A percentile compares a stretch with the other conserved stretches of the same genome.
phyloP scores from a whole-genome alignment of 1,139 yeast genomes.

The Suhomyces maxii region DNA sequence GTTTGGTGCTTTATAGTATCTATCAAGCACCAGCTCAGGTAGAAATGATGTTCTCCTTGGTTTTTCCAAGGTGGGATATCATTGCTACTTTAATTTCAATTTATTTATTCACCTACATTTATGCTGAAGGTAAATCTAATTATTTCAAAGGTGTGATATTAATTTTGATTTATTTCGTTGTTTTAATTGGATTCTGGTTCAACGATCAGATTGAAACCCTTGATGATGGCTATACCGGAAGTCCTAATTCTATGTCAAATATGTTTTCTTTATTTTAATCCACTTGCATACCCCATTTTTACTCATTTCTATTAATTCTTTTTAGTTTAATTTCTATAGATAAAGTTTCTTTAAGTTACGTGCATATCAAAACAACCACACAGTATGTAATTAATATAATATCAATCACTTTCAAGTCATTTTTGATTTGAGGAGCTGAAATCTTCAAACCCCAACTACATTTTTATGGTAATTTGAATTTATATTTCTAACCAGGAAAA shows the following conservation, averaged over 20 bases:
- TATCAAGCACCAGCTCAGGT: constrained; percentile 37
- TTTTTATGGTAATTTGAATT: no score
- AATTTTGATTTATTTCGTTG: constrained; percentile 74
- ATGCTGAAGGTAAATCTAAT: constrained; percentile 95
- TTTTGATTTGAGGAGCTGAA: no score
- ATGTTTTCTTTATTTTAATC: neutral
- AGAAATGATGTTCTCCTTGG: constrained; percentile 69
- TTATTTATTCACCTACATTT: constrained; percentile 85
- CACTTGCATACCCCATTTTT: neutral
- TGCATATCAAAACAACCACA: no score
- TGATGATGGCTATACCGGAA: constrained; percentile 30
- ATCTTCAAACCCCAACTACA: no score
- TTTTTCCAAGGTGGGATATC: constrained; percentile 95
- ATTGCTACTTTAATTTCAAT: constrained; percentile 84
- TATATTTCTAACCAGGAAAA: no score
- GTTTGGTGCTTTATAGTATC: constrained; percentile 77
- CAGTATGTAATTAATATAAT: no score
- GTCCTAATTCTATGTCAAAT: constrained; percentile 1
- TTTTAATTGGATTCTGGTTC: constrained; percentile 80
- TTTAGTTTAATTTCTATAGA: constrained; percentile 3
- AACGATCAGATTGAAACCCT: constrained; percentile 43
- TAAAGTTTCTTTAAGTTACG: no score
- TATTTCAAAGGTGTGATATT: constrained; percentile 94
- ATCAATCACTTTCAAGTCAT: no score
- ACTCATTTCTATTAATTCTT: neutral